Base-by-base conservation (phyloP, 2,329 filamentous ascomycete genomes). In the Diaporthe australafricana region DNA sequence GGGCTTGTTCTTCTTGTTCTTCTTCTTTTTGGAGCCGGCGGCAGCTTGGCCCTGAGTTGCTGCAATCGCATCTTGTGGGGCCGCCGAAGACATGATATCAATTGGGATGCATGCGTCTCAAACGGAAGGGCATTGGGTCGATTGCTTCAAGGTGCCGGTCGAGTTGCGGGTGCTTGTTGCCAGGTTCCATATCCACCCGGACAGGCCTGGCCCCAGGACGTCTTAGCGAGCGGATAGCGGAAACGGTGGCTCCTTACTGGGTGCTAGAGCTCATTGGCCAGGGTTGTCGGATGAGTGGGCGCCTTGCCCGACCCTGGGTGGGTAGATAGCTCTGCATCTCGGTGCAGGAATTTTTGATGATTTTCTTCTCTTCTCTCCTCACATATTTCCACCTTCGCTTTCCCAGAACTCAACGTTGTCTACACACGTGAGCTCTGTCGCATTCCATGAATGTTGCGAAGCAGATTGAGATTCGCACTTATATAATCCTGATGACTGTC, bases 311-410 rank as follows among this genome's bases (percentile, higher is more conserved):
- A 20, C 22, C 52, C 53, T 40, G 30, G 22, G 66, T 40, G 30
- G 22, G 66, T 57, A 69, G 42, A 56, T 38, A 60, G n/a, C 25
- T 38, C 47, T 62, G 50, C 45, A 53, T 66, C 5, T 65, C 42
- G 40, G 48, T 62, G 47, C 35, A 63, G n/a, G 35, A 60, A 40
- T 70, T 70, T 75, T 72, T 77, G 77, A 6, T 77, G 68, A 77
- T 77, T 81, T 80, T 80, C 81, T 81, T 79, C 79, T 79, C 78
- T 79, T 82, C 82, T 42, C 35, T 71, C 63, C 83, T 82, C 82
- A 86, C 85, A 88, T 85, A 87, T 86, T 82, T 82, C 76, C 80
- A 73, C 81, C 83, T 84, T 85, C 81, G 79, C 69, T 42, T 52
- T 40, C 35, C 81, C 79, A 81, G 73, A 78, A 75, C 80, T 82